Evolutionary conservation across 345 rosid species (phyloP), one percentile per base, ranked within the genome.

Genomic region (Rhizophora mangle): DNA sequence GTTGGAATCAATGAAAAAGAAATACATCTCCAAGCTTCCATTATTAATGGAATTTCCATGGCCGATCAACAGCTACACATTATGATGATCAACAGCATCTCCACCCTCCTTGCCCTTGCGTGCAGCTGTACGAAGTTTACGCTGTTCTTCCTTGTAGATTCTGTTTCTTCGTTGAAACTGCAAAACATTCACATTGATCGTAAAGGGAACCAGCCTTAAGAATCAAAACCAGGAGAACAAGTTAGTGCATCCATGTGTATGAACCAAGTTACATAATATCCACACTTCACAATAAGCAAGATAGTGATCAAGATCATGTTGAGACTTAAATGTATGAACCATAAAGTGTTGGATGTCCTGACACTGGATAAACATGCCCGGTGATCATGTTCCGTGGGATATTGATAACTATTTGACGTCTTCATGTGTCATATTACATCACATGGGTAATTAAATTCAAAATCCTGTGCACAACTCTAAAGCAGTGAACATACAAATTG

Each of bases 91-190:
- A 78, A 68, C 63, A 15, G 69, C 87, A 39, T 80, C 89, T 37
- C 69, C 90, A 3, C 69, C 89, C 0, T 81, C 85, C 65, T 81
- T 85, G 69, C 52, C 81, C 72, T 88, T 87, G 59, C 82, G 84
- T 0, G 88, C 76, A 37, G 93, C 96, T 27, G 97, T 92, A 60
- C 97, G 80, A 71, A 92, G 73, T 74, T 90, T 88, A 36, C 97
- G 97, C 79, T 95, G 93, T 80, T 95, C 99, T 82, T 95, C 97
- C 82, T 95, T 95, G 82, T 92, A 95, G 63, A 95, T 86, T 54
- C 96, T 84, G 70, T 95, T 95, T 75, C 99, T 88, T 60, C 99
- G 82, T 75, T 90, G 90, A 76, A 92, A 95, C 97, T 90, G 89
- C 75, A 77, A 69, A 64, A 54, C 22, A 49, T 21, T 22, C 43